A percentile compares a stretch with the other conserved stretches of the same genome.
phyloP scores from a whole-genome alignment of 2,329 filamentous ascomycete genomes.

The Xylaria sp. region DNA sequence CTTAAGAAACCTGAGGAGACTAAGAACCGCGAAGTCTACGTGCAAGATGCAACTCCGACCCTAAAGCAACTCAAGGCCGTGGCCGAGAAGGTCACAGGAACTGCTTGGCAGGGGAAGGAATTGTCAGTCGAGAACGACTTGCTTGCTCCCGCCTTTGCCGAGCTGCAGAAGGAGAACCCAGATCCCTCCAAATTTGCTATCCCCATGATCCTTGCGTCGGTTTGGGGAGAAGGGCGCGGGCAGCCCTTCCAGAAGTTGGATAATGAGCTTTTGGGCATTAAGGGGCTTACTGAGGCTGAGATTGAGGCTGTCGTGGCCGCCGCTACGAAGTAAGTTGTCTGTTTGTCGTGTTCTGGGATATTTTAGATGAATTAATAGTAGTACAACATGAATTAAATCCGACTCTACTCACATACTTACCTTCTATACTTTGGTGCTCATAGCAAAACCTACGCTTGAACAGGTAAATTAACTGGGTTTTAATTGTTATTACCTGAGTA shows the following conservation, averaged over 20 bases:
- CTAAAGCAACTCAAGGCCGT: constrained; percentile 55
- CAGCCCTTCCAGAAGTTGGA: constrained; percentile 39
- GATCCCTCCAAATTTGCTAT: constrained; percentile 33
- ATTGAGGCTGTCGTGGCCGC: constrained; percentile 33
- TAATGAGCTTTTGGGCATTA: constrained; percentile 48
- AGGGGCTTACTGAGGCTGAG: constrained; percentile 42
- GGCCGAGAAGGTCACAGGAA: constrained; percentile 33
- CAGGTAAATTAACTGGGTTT: too few relatives aligned
- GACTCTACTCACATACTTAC: too few relatives aligned
- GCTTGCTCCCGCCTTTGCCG: constrained; percentile 38
- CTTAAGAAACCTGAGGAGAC: constrained; percentile 53
- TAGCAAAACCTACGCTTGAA: too few relatives aligned
- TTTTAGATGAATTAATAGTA: background rate
- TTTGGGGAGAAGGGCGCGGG: constrained; percentile 45
- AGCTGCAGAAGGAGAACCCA: constrained; percentile 40
- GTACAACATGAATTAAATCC: background rate
- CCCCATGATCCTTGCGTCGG: constrained; percentile 39
- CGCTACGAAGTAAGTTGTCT: constrained; percentile 7
- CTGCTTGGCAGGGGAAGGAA: constrained; percentile 35
- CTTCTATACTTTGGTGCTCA: too few relatives aligned
- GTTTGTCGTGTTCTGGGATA: background rate
- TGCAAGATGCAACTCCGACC: constrained; percentile 41
- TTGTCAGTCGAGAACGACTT: constrained; percentile 38
- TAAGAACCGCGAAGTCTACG: constrained; percentile 57
- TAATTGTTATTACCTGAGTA: too few relatives aligned